Evolutionary conservation across 768 basidiomycete species (phyloP).

Genomic region (Gloeopeniophorella convolvens): DNA sequence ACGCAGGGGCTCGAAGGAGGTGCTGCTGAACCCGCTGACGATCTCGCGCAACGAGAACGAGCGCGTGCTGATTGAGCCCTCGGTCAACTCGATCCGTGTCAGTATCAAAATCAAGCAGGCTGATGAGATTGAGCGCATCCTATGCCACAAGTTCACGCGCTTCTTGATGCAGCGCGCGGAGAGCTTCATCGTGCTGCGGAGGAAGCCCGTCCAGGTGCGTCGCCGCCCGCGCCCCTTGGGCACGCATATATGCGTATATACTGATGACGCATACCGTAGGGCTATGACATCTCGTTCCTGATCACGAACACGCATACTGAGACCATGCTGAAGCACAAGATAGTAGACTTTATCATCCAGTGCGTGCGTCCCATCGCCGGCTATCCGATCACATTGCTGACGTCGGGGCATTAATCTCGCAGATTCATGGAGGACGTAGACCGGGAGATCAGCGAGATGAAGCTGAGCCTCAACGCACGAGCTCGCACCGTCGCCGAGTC

Average conservation of each 20-base stretch:
- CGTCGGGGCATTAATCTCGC: neutral
- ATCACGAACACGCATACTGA: conserved; percentile 97
- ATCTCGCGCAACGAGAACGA: conserved; percentile 98
- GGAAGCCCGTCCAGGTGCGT: conserved; percentile 85
- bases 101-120: conserved; percentile 99
- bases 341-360: conserved; percentile 99
- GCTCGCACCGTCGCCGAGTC: conserved; percentile 97
- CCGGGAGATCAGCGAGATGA: conserved; percentile 99
- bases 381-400: conserved; percentile 4
- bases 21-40: conserved; percentile 84
- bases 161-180: conserved; percentile 99
- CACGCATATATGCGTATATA: too few relatives aligned
- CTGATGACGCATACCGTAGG: too few relatives aligned
- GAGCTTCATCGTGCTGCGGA: conserved; percentile 90
- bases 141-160: conserved; percentile 96
- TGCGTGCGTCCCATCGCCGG: conserved; percentile 32
- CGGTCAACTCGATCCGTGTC: conserved; percentile 93
- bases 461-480: conserved; percentile 90
- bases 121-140: conserved; percentile 95
- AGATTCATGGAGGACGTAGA: conserved; percentile 99
- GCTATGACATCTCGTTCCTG: conserved; percentile 97
- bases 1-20: conserved; percentile 82
- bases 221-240: neutral
- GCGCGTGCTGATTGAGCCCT: conserved; percentile 93
- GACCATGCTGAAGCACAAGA: conserved; percentile 99